phyloP scores from a whole-genome alignment of 2,329 filamentous ascomycete species.

The Paraconiothyrium brasiliense region DNA sequence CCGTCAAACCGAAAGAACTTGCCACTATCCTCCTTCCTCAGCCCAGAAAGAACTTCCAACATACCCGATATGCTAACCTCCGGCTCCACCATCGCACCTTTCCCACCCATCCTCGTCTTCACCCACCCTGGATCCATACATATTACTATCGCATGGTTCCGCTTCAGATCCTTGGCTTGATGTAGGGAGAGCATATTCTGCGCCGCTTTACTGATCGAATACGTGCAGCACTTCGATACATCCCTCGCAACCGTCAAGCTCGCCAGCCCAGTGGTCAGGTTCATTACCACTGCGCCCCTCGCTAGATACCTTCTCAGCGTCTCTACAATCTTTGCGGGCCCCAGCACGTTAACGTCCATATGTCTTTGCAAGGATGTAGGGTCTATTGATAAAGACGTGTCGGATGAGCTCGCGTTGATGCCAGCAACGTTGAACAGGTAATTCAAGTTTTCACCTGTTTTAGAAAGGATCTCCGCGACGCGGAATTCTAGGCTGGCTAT shows the following conservation, averaged over 20 bases:
- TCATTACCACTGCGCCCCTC: conserved; percentile 44
- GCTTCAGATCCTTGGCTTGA: conserved; percentile 51
- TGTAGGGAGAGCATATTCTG: conserved; percentile 57
- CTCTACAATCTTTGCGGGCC: conserved; percentile 58
- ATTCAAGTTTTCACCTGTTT: conserved; percentile 52
- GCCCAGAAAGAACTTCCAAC: conserved; percentile 45
- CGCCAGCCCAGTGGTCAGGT: conserved; percentile 47
- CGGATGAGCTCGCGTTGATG: conserved; percentile 50
- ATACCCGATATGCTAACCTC: conserved; percentile 51
- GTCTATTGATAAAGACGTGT: conserved; percentile 53
- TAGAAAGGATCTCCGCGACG: conserved; percentile 41
- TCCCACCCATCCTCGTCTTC: conserved; percentile 56
- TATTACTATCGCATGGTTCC: conserved; percentile 47
- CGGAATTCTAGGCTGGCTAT: conserved; percentile 48
- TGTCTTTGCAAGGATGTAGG: conserved; percentile 50
- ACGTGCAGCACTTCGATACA: conserved; percentile 50
- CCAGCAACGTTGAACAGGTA: conserved; percentile 55
- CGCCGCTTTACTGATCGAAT: conserved; percentile 56
- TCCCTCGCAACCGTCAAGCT: conserved; percentile 41
- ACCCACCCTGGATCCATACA: conserved; percentile 59
- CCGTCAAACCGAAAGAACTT: conserved; percentile 51
- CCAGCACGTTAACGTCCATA: conserved; percentile 58
- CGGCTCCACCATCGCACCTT: conserved; percentile 51
- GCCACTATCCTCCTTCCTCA: conserved; percentile 48
- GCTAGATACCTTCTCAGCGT: conserved; percentile 46